Percentiles rank a stretch among this genome's conserved stretches.
phyloP scores from a whole-genome alignment of 2,329 filamentous ascomycete species.

The Fusarium caatingaense region DNA sequence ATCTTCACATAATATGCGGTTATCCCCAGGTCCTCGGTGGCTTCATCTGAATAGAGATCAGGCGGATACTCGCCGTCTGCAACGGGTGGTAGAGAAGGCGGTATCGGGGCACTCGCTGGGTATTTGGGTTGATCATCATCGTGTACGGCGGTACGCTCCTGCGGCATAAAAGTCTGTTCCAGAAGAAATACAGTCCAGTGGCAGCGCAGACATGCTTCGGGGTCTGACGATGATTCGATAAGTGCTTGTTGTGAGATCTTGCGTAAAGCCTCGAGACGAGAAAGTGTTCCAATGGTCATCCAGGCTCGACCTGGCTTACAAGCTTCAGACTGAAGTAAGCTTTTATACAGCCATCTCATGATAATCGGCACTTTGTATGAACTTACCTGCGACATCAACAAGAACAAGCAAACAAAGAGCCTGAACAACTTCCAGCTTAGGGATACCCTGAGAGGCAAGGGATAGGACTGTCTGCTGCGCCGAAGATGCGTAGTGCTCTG shows the following conservation, averaged over 20 bases:
- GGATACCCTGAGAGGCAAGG: not conserved
- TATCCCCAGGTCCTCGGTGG: slow-evolving; percentile 1
- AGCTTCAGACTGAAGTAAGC: not conserved
- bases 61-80: slow-evolving; percentile 1
- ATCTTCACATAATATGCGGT: slow-evolving; percentile 10
- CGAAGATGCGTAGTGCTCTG: not conserved
- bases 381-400: slow-evolving; percentile 2
- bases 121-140: not conserved
- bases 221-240: not conserved
- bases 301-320: slow-evolving; percentile 13
- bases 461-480: not conserved
- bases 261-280: not conserved
- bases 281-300: slow-evolving; percentile 22
- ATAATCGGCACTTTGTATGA: too few relatives aligned
- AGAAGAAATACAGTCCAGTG: slow-evolving; percentile 14
- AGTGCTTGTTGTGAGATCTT: not conserved
- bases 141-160: not conserved
- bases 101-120: not conserved
- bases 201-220: not conserved
- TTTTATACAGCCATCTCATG: too few relatives aligned
- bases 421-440: slow-evolving; percentile 2
- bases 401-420: slow-evolving; percentile 10
- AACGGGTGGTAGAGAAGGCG: not conserved
- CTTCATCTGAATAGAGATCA: slow-evolving; percentile 15
- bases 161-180: slow-evolving; percentile 17